These are phyloP conservation scores for Laburnicola sp. DNA, from an alignment of 2,329 filamentous ascomycete species.

Conservation along the genomic window DNA sequence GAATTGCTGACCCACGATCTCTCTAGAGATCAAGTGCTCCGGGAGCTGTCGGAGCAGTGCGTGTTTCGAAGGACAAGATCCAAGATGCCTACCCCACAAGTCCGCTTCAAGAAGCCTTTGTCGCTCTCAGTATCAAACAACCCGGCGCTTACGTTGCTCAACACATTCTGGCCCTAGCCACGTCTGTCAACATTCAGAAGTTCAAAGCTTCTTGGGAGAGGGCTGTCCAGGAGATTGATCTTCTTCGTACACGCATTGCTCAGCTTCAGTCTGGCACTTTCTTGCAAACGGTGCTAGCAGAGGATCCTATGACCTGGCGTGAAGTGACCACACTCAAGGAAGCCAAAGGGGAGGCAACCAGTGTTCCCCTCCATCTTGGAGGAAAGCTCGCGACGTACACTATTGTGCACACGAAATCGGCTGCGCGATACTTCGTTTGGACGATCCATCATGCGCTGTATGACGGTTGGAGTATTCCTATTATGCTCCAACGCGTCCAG, in stretches of 20 bases:
- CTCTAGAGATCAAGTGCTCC: constrained; percentile 18
- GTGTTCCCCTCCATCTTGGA: constrained; percentile 28
- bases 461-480: constrained; percentile 44
- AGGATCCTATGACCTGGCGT: constrained; percentile 34
- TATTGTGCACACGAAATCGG: constrained; percentile 21
- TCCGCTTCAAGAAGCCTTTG: constrained; percentile 50
- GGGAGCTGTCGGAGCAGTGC: constrained; percentile 31
- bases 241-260: constrained; percentile 52
- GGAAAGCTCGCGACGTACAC: constrained; percentile 32
- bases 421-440: constrained; percentile 40
- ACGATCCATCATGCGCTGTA: constrained; percentile 48
- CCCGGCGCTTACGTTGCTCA: constrained; percentile 55
- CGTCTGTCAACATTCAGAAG: constrained; percentile 44
- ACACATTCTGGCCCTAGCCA: constrained; percentile 47
- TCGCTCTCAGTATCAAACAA: constrained; percentile 54
- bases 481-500: constrained; percentile 37
- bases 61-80: constrained; percentile 25
- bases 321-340: constrained; percentile 23
- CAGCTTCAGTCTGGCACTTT: constrained; percentile 33
- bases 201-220: constrained; percentile 55
- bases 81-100: constrained; percentile 49
- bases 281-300: constrained; percentile 32
- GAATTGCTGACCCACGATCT: constrained; percentile 20
- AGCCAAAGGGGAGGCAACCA: constrained; percentile 17
- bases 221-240: constrained; percentile 50